Evolutionary conservation across 73 alveolate species (phyloP).

Genomic region (Durusdinium trenchii): DNA sequence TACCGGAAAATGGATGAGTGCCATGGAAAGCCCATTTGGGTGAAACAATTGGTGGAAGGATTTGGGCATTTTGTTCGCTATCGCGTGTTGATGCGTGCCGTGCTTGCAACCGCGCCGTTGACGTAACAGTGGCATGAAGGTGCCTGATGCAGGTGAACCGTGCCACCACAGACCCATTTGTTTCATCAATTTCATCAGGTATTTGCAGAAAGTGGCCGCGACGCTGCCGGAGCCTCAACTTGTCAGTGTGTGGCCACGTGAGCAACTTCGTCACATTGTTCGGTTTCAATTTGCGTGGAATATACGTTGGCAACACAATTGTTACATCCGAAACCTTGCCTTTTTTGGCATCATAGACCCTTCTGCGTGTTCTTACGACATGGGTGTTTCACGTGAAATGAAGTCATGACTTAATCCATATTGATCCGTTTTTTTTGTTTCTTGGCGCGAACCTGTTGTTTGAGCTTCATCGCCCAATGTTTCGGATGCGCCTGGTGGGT

Average conservation of each 20-base stretch:
- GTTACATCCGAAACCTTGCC: too few species aligned
- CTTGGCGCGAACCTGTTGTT: too few species aligned
- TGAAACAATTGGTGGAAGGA: neutral
- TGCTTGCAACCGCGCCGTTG: neutral
- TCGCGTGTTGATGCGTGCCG: neutral
- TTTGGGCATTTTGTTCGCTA: neutral
- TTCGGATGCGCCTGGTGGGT: too few species aligned
- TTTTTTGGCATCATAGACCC: too few species aligned
- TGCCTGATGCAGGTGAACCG: neutral
- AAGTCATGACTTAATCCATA: too few species aligned
- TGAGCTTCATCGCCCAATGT: too few species aligned
- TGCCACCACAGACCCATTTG: neutral
- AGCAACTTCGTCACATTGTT: neutral
- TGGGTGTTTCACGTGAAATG: too few species aligned
- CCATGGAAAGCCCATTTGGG: neutral
- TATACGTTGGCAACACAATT: too few species aligned
- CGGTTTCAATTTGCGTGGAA: too few species aligned
- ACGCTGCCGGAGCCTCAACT: constrained; percentile 27
- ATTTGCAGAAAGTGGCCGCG: constrained; percentile 72
- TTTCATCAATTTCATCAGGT: neutral
- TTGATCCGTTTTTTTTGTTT: too few species aligned
- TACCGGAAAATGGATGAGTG: constrained; percentile 43
- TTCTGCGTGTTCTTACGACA: too few species aligned
- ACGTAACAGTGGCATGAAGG: neutral
- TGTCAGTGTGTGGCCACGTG: neutral